Percentiles rank a stretch among this genome's conserved stretches.
Conservation (phyloP, 345 rosid genomes). For the Pistacia atlantica region DNA sequence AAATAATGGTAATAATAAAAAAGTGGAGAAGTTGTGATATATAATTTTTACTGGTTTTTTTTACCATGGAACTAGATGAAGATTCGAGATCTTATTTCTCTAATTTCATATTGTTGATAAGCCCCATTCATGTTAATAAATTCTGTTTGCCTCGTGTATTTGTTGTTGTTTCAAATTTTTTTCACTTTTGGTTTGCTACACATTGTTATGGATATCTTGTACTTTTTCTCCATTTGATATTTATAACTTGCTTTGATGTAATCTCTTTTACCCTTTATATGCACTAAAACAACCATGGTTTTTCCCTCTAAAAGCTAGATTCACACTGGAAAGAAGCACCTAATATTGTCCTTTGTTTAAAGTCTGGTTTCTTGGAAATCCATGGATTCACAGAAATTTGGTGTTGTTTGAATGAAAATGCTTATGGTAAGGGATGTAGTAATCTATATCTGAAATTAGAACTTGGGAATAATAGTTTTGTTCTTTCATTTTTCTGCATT, state of each 20-base stretch:
- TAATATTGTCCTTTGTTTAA: neutral
- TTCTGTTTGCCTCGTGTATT: neutral
- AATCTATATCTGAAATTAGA: neutral
- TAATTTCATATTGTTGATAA: neutral
- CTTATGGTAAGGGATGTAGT: neutral
- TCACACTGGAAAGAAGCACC: neutral
- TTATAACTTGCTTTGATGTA: neutral
- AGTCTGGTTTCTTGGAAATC: neutral
- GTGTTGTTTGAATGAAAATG: neutral
- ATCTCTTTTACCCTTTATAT: too few species aligned
- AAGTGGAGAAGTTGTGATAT: conserved; percentile 1
- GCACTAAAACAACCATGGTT: too few species aligned
- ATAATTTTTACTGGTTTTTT: neutral
- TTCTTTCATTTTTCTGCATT: neutral
- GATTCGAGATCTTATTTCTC: neutral
- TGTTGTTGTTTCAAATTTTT: neutral
- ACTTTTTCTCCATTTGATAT: neutral
- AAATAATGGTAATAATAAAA: neutral
- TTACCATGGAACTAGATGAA: neutral
- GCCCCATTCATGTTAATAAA: neutral
- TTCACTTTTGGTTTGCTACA: neutral
- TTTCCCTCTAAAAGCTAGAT: neutral
- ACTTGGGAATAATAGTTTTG: neutral
- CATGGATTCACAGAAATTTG: neutral
- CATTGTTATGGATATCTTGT: neutral